Conservation (phyloP, 176 grass and related monocot genomes). For the Bothriochloa decipiens region DNA sequence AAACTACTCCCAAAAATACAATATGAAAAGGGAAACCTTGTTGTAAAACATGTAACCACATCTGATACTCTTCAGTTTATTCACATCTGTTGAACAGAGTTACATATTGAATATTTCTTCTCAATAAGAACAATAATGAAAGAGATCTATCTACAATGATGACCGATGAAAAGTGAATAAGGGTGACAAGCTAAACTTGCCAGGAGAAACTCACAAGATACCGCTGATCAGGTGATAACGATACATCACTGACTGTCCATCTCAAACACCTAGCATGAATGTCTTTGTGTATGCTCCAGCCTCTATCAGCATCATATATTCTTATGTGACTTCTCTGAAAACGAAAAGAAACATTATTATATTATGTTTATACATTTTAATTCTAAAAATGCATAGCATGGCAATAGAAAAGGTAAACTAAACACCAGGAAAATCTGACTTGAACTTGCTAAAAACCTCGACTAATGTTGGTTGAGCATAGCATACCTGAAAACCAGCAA, state of each 20-base stretch:
- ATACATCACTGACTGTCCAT: conserved; percentile 86
- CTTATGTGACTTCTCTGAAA: conserved; percentile 73
- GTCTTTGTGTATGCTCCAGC: conserved; percentile 66
- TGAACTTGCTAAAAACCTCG: conserved; percentile 1
- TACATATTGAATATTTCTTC: background rate
- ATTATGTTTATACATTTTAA: background rate
- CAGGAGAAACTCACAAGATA: conserved; percentile 60
- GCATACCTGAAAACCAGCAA: conserved; percentile 81
- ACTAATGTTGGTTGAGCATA: conserved; percentile 13
- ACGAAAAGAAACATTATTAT: conserved; percentile 5
- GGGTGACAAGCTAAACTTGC: background rate
- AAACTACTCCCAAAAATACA: background rate
- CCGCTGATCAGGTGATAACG: conserved; percentile 68
- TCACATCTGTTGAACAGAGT: background rate
- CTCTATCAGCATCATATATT: conserved; percentile 81
- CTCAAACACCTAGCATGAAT: conserved; percentile 80
- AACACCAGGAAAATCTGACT: conserved; percentile 19
- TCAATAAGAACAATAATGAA: background rate
- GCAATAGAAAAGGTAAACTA: background rate
- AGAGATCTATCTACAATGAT: background rate
- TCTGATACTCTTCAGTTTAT: conserved; percentile 7
- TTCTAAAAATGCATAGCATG: conserved; percentile 16
- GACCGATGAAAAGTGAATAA: background rate
- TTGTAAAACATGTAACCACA: conserved; percentile 14
- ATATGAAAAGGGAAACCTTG: background rate